A percentile compares a stretch with the other conserved stretches of the same genome.
phyloP scores from a whole-genome alignment of 768 basidiomycete genomes.

The Pleurotus platypus region DNA sequence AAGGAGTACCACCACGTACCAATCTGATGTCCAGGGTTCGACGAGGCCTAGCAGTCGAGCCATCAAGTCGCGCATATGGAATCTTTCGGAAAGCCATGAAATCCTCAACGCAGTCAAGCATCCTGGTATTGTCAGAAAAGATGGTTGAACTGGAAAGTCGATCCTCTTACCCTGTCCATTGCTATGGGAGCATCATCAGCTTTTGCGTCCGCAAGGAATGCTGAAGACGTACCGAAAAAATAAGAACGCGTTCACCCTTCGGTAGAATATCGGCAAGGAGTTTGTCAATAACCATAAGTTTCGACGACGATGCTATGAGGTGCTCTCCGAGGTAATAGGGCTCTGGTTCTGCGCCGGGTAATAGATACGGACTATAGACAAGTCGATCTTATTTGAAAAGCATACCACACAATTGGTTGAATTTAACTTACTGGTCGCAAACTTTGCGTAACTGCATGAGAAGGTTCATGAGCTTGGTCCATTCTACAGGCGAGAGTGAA shows the following conservation, averaged over 20 bases:
- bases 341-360: slow-evolving; percentile 44
- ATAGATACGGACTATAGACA: slow-evolving; percentile 45
- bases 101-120: slow-evolving; percentile 70
- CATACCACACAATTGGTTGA: background rate
- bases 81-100: slow-evolving; percentile 58
- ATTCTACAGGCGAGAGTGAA: slow-evolving; percentile 29
- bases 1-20: slow-evolving; percentile 24
- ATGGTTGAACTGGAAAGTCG: background rate
- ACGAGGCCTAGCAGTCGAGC: slow-evolving; percentile 46
- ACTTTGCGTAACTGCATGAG: slow-evolving; percentile 68
- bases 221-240: slow-evolving; percentile 49
- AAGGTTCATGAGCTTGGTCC: slow-evolving; percentile 61
- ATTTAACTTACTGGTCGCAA: slow-evolving; percentile 56
- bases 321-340: slow-evolving; percentile 53
- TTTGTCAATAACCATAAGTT: slow-evolving; percentile 57
- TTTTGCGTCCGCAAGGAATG: too few relatives aligned
- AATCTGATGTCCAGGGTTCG: slow-evolving; percentile 56
- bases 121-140: slow-evolving; percentile 29
- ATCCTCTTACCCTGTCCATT: slow-evolving; percentile 49
- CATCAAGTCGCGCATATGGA: slow-evolving; percentile 61
- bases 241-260: slow-evolving; percentile 59
- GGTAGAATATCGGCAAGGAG: slow-evolving; percentile 52
- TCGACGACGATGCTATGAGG: slow-evolving; percentile 52
- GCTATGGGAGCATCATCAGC: slow-evolving; percentile 27
- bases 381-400: slow-evolving; percentile 6